Conservation (phyloP, 768 basidiomycete species). For the Tremella fuciformis region DNA sequence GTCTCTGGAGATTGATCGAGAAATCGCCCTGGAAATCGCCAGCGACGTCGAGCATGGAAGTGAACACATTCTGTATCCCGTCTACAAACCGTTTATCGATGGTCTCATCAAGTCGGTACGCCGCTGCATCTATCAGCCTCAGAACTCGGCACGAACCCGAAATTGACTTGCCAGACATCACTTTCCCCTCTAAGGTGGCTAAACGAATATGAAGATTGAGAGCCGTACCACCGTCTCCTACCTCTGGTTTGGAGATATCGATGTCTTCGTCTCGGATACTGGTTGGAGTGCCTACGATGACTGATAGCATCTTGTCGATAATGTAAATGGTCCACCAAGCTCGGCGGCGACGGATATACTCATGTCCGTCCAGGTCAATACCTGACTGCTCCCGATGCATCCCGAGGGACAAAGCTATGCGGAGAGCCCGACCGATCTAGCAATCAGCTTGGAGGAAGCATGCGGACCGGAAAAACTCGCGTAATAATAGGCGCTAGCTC, state of each 20-base stretch:
- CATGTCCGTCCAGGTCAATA: neutral
- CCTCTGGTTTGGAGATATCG: neutral
- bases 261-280: conserved; percentile 2
- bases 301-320: conserved; percentile 1
- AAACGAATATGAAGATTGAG: neutral
- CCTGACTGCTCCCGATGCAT: too few species aligned
- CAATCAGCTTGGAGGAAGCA: too few species aligned
- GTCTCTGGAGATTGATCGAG: neutral
- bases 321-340: conserved; percentile 1
- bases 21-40: neutral
- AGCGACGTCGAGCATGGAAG: neutral
- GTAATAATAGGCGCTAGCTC: too few species aligned
- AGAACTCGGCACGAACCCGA: neutral
- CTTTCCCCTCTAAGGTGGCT: neutral
- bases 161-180: neutral
- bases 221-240: neutral
- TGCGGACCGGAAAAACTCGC: too few species aligned
- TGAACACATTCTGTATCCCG: neutral
- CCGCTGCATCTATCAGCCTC: neutral
- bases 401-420: too few species aligned
- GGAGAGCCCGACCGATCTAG: too few species aligned
- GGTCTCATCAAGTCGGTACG: neutral
- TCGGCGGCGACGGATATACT: neutral
- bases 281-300: neutral
- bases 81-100: neutral